Conservation (phyloP, 345 rosid genomes). For the Hypericum androsaemum region DNA sequence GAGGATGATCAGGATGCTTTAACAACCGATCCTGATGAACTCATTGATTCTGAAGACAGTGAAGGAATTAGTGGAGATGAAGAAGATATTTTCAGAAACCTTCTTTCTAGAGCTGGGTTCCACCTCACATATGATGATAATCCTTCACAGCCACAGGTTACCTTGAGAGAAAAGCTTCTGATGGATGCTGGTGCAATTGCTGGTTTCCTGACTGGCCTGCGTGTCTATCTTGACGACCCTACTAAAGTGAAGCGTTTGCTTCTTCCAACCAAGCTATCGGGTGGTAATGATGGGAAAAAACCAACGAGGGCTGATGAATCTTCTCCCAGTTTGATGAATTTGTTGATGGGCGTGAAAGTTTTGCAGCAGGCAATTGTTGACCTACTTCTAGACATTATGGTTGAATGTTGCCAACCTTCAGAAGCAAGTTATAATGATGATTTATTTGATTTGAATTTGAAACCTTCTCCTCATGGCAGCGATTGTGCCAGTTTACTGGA, state of each 20-base stretch:
- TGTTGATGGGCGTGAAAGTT: constrained; percentile 98
- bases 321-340: constrained; percentile 96
- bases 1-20: constrained; percentile 98
- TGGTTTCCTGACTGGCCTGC: constrained; percentile 92
- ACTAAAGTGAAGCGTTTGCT: constrained; percentile 94
- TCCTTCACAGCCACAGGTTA: constrained; percentile 83
- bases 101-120: constrained; percentile 95
- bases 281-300: constrained; percentile 67
- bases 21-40: constrained; percentile 99
- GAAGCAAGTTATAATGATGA: constrained; percentile 54
- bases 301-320: constrained; percentile 57
- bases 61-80: constrained; percentile 95
- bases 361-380: constrained; percentile 98
- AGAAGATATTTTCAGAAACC: constrained; percentile 90
- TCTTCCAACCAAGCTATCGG: constrained; percentile 87
- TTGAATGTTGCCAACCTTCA: constrained; percentile 94
- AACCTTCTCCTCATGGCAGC: constrained; percentile 37
- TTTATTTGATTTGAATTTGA: constrained; percentile 35
- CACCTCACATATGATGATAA: constrained; percentile 90
- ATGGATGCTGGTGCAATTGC: constrained; percentile 99
- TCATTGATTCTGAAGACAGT: constrained; percentile 94
- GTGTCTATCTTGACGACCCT: constrained; percentile 95
- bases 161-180: constrained; percentile 79
- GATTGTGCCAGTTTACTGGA: constrained; percentile 42
- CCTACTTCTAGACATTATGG: constrained; percentile 91